Evolutionary conservation across 1,284 basidiomycete species (phyloP).

Genomic region (Ustilago hordei): DNA sequence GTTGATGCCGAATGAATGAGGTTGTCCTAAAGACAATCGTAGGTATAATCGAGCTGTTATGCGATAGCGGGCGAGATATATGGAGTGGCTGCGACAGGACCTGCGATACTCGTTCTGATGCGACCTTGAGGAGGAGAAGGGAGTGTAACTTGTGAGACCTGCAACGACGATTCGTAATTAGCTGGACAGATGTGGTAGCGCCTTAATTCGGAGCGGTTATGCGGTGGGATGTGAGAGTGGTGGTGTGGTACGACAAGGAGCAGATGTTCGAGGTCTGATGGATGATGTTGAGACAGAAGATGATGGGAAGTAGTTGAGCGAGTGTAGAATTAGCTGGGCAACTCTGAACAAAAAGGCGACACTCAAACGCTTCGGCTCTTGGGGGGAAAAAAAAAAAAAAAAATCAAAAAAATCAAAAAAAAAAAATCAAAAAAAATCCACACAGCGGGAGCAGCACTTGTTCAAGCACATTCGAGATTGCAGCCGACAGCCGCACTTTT

Average conservation of each 20-base stretch:
- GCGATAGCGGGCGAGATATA: background rate
- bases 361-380: slow-evolving; percentile 1
- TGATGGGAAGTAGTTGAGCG: background rate
- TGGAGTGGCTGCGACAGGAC: background rate
- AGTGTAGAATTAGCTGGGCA: background rate
- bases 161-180: slow-evolving; percentile 1
- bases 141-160: background rate
- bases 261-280: background rate
- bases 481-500: background rate
- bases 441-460: background rate
- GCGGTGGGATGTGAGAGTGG: background rate
- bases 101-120: background rate
- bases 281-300: slow-evolving; percentile 6
- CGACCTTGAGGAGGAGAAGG: background rate
- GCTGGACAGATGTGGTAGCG: background rate
- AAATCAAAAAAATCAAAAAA: background rate
- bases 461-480: slow-evolving; percentile 4
- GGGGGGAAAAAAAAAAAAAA: too few species aligned
- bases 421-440: background rate
- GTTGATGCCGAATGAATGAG: slow-evolving; percentile 13
- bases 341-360: slow-evolving; percentile 17
- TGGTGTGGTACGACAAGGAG: slow-evolving; percentile 5
- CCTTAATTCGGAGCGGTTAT: slow-evolving; percentile 10
- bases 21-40: background rate
- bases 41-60: background rate